phyloP scores from a whole-genome alignment of 1,284 basidiomycete genomes.

The Melanopsichium pennsylvanicum region DNA sequence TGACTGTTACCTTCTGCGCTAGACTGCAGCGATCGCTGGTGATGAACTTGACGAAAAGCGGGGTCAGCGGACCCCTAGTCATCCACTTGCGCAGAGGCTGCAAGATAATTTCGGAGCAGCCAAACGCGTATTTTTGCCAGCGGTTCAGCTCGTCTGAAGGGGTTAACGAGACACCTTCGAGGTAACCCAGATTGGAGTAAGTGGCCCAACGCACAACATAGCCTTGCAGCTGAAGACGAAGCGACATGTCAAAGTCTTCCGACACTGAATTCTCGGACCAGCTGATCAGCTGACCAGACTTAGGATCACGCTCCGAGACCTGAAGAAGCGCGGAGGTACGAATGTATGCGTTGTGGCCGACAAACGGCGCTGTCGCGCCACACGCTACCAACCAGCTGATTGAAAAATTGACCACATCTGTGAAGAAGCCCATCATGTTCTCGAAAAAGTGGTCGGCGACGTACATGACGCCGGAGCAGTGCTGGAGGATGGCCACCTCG shows the following conservation, averaged over 20 bases:
- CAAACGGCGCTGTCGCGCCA: conserved; percentile 73
- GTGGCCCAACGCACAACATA: conserved; percentile 85
- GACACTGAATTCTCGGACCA: conserved; percentile 84
- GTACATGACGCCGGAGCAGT: conserved; percentile 82
- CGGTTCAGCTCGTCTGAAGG: conserved; percentile 80
- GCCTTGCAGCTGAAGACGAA: conserved; percentile 67
- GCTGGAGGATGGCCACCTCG: conserved; percentile 81
- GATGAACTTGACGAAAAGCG: conserved; percentile 71
- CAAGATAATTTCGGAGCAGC: conserved; percentile 68
- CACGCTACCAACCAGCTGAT: conserved; percentile 68
- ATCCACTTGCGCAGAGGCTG: conserved; percentile 73
- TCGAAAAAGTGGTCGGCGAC: conserved; percentile 86
- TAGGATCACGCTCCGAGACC: conserved; percentile 72
- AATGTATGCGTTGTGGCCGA: conserved; percentile 86
- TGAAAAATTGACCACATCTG: conserved; percentile 55
- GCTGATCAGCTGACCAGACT: conserved; percentile 75
- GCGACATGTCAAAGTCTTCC: conserved; percentile 81
- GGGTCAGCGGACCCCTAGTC: conserved; percentile 79
- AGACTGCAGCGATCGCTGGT: conserved; percentile 25
- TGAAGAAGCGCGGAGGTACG: conserved; percentile 86
- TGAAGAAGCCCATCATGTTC: conserved; percentile 81
- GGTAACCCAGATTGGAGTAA: conserved; percentile 80
- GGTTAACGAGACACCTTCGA: conserved; percentile 81
- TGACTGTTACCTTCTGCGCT: conserved; percentile 76
- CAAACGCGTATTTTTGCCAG: conserved; percentile 87